Conservation (phyloP, 805 yeast genomes). For the Candida patagonica region DNA sequence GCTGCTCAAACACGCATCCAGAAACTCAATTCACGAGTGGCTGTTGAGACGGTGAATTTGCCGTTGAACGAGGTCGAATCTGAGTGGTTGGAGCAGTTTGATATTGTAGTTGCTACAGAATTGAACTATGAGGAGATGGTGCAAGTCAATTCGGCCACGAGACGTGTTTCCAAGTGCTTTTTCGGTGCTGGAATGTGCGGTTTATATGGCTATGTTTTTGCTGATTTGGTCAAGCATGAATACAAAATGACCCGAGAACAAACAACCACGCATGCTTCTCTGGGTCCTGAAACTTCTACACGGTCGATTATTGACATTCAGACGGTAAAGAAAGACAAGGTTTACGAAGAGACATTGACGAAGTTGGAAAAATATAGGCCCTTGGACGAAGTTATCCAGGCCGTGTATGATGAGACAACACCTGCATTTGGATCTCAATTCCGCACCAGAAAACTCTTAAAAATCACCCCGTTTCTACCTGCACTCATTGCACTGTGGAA, state of each 20-base stretch:
- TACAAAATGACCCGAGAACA: constrained; percentile 15
- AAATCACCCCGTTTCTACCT: constrained; percentile 49
- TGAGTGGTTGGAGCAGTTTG: constrained; percentile 45
- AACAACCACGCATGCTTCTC: constrained; percentile 27
- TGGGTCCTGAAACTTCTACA: constrained; percentile 40
- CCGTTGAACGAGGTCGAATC: constrained; percentile 21
- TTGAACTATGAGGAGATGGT: constrained; percentile 24
- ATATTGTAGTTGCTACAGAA: constrained; percentile 71
- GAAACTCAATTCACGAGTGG: constrained; percentile 75
- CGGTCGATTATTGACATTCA: constrained; percentile 36
- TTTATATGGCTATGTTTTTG: constrained; percentile 69
- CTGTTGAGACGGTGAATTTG: constrained; percentile 36
- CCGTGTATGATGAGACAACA: constrained; percentile 5
- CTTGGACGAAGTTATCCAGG: constrained; percentile 24
- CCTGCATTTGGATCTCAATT: constrained; percentile 14
- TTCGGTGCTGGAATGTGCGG: constrained; percentile 69
- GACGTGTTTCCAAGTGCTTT: constrained; percentile 52
- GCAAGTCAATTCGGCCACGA: constrained; percentile 44
- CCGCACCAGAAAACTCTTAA: constrained; percentile 31
- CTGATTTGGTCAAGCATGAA: constrained; percentile 62
- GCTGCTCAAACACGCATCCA: constrained; percentile 48
- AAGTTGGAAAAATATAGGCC: constrained; percentile 33
- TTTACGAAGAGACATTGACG: constrained; percentile 28
- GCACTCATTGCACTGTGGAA: constrained; percentile 45
- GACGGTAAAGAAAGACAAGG: constrained; percentile 22